Conservation (phyloP, 306 rosid species). For the Vachellia collinsii region DNA sequence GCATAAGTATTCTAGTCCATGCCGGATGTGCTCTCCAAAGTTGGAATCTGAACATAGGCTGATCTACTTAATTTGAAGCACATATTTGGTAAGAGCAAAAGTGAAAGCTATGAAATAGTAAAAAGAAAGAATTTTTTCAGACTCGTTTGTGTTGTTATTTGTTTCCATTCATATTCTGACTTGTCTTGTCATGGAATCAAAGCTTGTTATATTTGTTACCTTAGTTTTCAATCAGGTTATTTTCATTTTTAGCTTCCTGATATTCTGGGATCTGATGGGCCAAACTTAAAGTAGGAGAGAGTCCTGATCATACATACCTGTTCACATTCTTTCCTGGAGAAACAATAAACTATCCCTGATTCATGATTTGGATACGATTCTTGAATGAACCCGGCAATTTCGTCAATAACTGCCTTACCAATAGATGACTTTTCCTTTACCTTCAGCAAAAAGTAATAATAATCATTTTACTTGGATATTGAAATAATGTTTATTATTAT, state of each 20-base stretch:
- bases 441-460: constrained; percentile 46
- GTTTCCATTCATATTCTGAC: not conserved
- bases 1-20: constrained; percentile 21
- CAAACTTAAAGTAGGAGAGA: constrained; percentile 21
- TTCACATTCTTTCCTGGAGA: constrained; percentile 94
- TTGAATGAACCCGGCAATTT: constrained; percentile 74
- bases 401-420: constrained; percentile 77
- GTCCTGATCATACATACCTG: constrained; percentile 56
- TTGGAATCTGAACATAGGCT: constrained; percentile 25
- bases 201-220: not conserved
- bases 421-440: constrained; percentile 89
- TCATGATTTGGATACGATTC: constrained; percentile 76
- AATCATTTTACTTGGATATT: constrained; percentile 22
- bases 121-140: not conserved
- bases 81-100: not conserved
- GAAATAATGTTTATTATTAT: constrained; percentile 21
- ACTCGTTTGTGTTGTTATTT: not conserved
- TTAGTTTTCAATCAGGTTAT: too few relatives aligned
- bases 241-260: not conserved
- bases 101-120: not conserved
- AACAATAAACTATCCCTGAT: constrained; percentile 94
- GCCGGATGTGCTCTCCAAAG: not conserved
- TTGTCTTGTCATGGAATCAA: not conserved
- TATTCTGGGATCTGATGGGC: not conserved
- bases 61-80: constrained; percentile 13